Percentiles rank a stretch among this genome's conserved stretches.
Conservation (phyloP, 345 rosid species). For the Theobroma cacao region DNA sequence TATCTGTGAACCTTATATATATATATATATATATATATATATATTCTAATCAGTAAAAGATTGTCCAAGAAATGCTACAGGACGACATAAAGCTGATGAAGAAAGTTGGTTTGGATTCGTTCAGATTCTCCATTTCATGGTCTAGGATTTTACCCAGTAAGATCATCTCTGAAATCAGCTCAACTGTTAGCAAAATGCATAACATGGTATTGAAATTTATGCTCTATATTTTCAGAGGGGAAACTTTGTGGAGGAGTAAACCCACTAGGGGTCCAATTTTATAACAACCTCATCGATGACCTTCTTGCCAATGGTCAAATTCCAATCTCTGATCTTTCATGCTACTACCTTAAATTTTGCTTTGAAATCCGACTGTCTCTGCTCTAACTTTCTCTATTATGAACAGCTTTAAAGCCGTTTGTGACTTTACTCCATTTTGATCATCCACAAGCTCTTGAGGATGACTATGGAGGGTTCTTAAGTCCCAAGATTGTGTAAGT, state of each 20-base stretch:
- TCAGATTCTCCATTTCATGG: conserved; percentile 21
- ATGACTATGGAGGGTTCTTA: conserved; percentile 10
- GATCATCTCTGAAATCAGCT: neutral
- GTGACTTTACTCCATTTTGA: conserved; percentile 20
- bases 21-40: no score
- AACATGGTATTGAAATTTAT: neutral
- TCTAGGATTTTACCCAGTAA: conserved; percentile 15
- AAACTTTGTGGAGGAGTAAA: conserved; percentile 30
- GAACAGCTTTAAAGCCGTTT: neutral
- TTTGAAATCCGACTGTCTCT: neutral
- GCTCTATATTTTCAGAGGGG: conserved; percentile 28
- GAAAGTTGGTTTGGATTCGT: conserved; percentile 15
- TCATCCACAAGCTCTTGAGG: conserved; percentile 15
- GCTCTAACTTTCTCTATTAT: neutral
- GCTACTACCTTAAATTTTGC: neutral
- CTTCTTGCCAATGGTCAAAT: conserved; percentile 32
- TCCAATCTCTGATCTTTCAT: neutral
- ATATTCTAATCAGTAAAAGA: no score
- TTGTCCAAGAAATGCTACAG: neutral
- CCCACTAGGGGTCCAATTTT: conserved; percentile 31
- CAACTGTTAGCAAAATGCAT: neutral
- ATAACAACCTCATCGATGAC: conserved; percentile 36
- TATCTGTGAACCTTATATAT: no score
- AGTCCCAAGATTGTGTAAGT: conserved; percentile 32
- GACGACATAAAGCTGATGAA: conserved; percentile 6